phyloP scores from a whole-genome alignment of 73 alveolate species.

The Tetrahymena malaccensis region DNA sequence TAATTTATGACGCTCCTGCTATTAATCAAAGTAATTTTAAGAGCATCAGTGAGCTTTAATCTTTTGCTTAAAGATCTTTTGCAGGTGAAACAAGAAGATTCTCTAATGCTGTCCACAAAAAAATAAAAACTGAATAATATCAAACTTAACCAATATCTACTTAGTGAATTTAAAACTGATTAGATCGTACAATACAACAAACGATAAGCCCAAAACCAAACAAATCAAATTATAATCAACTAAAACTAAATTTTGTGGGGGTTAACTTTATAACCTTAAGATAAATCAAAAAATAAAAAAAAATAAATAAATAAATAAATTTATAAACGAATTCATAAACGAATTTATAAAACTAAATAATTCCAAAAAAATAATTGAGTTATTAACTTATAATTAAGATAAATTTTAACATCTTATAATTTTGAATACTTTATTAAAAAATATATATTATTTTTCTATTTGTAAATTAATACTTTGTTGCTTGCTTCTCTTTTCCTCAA shows the following conservation, averaged over 20 bases:
- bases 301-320: too few relatives aligned
- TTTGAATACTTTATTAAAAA: not conserved
- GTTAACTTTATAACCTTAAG: not conserved
- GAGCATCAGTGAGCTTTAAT: not conserved
- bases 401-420: not conserved
- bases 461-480: not conserved
- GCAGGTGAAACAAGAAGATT: not conserved
- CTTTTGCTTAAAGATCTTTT: not conserved
- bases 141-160: not conserved
- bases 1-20: not conserved
- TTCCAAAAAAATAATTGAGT: not conserved
- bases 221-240: not conserved
- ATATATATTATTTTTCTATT: not conserved
- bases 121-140: not conserved
- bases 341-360: not conserved
- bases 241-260: not conserved
- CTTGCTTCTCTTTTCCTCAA: not conserved
- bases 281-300: too few relatives aligned
- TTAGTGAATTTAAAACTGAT: not conserved
- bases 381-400: not conserved
- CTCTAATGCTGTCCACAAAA: not conserved
- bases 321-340: too few relatives aligned
- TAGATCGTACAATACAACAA: not conserved
- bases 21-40: not conserved
- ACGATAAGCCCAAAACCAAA: not conserved